Base-by-base conservation (phyloP, 768 basidiomycete genomes). In the Agrocybe pediades region DNA sequence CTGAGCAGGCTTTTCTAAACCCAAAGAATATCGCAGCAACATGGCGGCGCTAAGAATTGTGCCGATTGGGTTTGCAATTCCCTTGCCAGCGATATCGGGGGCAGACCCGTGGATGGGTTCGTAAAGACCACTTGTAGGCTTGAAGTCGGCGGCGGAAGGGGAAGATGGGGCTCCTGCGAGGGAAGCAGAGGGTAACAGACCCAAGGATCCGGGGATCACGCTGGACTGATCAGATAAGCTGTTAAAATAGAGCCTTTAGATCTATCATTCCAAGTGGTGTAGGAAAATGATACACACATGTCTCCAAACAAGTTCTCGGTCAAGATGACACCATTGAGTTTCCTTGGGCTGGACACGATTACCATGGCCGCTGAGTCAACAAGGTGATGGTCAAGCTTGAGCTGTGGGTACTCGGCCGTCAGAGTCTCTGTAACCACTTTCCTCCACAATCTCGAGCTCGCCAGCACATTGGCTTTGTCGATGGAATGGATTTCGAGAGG, bases 381-480 rank as follows among this genome's bases (percentile, higher is more conserved):
- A 54, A 98, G 81, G 50, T 91, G 86, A 73, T 99, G 97, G 66
- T 95, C 88, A 43, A 98, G 73, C 62, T 82, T 80, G 30, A 98
- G 70, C 64, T 93, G 86, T 6, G 96, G 95, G 71, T 90, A 98
- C 69, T 99, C 97, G 26, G 81, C 81, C 45, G 81, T 72, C 61
- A 97, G 71, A 1, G 90, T 86, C 65, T 97, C 92, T 2, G 84
- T 88, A 49, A 97, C 96, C 19, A 92, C 90, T 69, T 87, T 94
- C 53, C 97, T 77, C 97, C 97, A 99, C 39, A 99, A 76, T 45
- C 97, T 78, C 29, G 93, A 96, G 65, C 85, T 91, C 20, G 97
- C 97, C 51, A 99, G 85, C 19, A 99, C 97, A 72, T 99, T 99
- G 49, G 97, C 97, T 74, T 99, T 99, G 79, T 99, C 97, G 69